Evolutionary conservation across 179 eudicot species (phyloP), one percentile per base, ranked within the genome.

Genomic region (Vitellaria paradoxa): DNA sequence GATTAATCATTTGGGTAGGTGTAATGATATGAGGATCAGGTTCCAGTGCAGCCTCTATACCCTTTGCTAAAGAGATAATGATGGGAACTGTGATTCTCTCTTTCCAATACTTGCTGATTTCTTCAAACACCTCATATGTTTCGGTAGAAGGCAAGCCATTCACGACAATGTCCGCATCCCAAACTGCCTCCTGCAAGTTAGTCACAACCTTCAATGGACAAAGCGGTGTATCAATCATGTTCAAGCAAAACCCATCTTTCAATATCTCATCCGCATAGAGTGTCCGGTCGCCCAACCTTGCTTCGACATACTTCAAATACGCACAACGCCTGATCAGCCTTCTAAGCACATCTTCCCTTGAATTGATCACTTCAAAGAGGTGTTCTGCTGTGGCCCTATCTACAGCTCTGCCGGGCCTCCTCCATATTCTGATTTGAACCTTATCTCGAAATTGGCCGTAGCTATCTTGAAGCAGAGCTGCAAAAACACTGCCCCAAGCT

Each of bases 401-500:
- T 42, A 96, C 94, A 12, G 92, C 87, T 65, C 91, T 87, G 4
- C 99, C 98, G 0, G 93, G 82, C 77, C 99, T 86, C 77, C 99
- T 91, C 99, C 99, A 96, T 80, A 96, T 85, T 84, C 99, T 85
- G 65, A 96, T 87, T 50, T 90, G 94, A 68, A 92, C 82, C 78
- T 96, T 93, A 67, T 96, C 96, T 0, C 99, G 89, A 30, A 78
- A 82, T 5, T 85, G 91, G 9, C 97, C 97, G 71, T 96, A 96
- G 74, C 91, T 86, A 74, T 93, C 98, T 82, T 96, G 99, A 65
- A 96, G 84, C 84, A 96, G 40, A 55, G 98, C 97, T 69, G 85
- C 81, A 85, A 96, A 96, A 0, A 96, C 99, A 87, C 96, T 91
- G 7, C 99, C 99, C 99, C 99, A 95, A 45, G 99, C 99, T 77